phyloP scores from a whole-genome alignment of 2,329 filamentous ascomycete species.

The Calonectria pteridis region DNA sequence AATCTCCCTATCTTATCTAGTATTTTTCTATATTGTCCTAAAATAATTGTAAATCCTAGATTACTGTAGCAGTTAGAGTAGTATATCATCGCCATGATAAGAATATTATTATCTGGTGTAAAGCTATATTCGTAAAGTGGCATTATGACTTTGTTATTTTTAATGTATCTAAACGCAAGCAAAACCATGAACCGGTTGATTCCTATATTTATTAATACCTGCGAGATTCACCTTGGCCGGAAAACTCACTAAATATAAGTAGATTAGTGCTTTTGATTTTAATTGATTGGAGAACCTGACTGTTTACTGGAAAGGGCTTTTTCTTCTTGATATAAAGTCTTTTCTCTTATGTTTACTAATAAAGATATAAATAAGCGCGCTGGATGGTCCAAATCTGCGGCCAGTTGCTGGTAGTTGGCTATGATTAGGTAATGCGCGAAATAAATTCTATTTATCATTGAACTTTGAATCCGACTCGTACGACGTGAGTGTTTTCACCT shows the following conservation, averaged over 20 bases:
- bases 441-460: neutral
- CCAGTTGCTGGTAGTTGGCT: neutral
- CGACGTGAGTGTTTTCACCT: neutral
- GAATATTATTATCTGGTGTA: neutral
- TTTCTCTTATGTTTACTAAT: too few relatives aligned
- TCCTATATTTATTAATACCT: neutral
- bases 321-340: too few relatives aligned
- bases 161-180: neutral
- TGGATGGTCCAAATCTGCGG: neutral
- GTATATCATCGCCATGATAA: neutral
- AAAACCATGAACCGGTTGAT: neutral
- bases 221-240: neutral
- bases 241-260: neutral
- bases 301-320: too few relatives aligned
- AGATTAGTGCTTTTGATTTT: too few relatives aligned
- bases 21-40: neutral
- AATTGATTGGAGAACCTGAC: too few relatives aligned
- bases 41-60: neutral
- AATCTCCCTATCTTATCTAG: neutral
- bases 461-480: neutral
- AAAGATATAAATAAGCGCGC: neutral
- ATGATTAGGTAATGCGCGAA: neutral
- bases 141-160: neutral
- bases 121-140: neutral
- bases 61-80: neutral